phyloP scores from a whole-genome alignment of 2,329 filamentous ascomycete species.

The Nothomitra cinnamomea region DNA sequence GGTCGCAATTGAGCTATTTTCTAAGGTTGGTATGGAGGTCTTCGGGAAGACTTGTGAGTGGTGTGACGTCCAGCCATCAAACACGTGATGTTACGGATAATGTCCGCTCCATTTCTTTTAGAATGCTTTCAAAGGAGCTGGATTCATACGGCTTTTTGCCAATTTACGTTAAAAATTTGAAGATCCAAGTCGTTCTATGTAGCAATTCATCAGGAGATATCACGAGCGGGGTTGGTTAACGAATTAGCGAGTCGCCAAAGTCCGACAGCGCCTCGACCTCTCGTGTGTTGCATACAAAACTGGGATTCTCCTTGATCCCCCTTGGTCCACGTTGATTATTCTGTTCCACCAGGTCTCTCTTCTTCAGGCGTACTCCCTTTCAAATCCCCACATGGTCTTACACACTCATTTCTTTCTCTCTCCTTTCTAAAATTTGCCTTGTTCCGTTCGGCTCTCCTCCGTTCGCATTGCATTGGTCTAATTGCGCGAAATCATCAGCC shows the following conservation, averaged over 20 bases:
- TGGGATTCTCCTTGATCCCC: not conserved
- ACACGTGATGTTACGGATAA: too few relatives aligned
- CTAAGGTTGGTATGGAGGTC: slow-evolving; percentile 15
- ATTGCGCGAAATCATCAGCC: not conserved
- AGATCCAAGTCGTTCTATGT: too few relatives aligned
- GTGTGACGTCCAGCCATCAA: too few relatives aligned
- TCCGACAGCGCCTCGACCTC: too few relatives aligned
- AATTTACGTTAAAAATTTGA: too few relatives aligned
- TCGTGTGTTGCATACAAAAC: too few relatives aligned
- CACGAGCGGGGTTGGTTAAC: too few relatives aligned
- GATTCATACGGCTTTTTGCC: too few relatives aligned
- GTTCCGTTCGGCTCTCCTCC: not conserved
- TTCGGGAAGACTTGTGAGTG: not conserved
- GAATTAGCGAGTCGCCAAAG: too few relatives aligned
- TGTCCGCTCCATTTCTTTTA: too few relatives aligned
- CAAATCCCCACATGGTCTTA: not conserved
- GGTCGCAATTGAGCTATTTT: slow-evolving; percentile 17
- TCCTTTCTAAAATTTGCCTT: not conserved
- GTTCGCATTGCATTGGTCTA: not conserved
- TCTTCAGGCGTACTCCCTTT: not conserved
- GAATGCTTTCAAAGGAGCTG: too few relatives aligned
- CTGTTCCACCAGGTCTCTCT: not conserved
- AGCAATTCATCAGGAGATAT: too few relatives aligned
- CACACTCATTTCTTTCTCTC: not conserved
- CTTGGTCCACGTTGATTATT: not conserved